Evolutionary conservation across 2,329 filamentous ascomycete species (phyloP).

Genomic region (Colletotrichum tropicale): DNA sequence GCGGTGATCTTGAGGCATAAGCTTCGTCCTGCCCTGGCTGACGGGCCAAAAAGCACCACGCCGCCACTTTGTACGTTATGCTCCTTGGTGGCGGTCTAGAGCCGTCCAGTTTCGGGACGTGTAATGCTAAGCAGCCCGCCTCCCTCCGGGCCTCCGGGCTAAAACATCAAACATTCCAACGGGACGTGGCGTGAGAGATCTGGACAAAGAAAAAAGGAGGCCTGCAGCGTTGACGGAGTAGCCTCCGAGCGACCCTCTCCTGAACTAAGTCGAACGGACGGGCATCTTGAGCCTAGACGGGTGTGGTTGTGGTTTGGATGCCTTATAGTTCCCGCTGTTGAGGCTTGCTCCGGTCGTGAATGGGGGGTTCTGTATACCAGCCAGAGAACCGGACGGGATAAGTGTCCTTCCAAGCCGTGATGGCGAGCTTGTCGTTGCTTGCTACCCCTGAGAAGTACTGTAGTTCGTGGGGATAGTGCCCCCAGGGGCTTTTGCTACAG

Average conservation of each 20-base stretch:
- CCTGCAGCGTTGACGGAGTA: not conserved
- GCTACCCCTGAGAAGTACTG: not conserved
- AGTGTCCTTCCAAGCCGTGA: not conserved
- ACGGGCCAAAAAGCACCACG: not conserved
- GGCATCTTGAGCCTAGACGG: not conserved
- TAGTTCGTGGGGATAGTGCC: not conserved
- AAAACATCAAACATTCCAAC: constrained; percentile 6
- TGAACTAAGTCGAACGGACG: not conserved
- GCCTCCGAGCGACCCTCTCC: not conserved
- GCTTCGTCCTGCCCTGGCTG: not conserved
- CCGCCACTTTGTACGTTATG: not conserved
- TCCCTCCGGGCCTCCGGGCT: not conserved
- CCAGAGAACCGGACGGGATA: not conserved
- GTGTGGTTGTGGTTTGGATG: not conserved
- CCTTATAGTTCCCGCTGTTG: not conserved
- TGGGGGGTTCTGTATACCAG: not conserved
- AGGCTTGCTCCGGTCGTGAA: not conserved
- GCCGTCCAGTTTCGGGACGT: not conserved
- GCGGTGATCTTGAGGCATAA: not conserved
- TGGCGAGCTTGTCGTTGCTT: not conserved
- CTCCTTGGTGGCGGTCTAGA: not conserved
- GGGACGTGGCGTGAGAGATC: not conserved
- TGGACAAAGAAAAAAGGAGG: not conserved
- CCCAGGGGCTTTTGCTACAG: not conserved
- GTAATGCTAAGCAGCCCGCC: not conserved